Evolutionary conservation across 2,329 filamentous ascomycete genomes (phyloP).

Genomic region (Fusarium sp.): DNA sequence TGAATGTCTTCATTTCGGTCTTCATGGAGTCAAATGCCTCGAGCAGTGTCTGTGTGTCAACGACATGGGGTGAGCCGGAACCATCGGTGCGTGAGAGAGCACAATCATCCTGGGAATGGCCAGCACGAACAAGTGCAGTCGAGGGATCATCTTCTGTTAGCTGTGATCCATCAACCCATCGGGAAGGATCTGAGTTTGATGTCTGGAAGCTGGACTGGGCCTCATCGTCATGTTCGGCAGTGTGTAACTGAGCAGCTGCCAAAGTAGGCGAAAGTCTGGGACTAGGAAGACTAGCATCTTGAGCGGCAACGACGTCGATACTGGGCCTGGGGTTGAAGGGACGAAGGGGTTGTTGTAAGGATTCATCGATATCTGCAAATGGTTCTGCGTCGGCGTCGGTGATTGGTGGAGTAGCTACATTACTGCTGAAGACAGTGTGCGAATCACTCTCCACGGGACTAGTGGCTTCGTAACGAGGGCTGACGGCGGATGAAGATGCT

Average conservation of each 20-base stretch:
- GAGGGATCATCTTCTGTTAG: slow-evolving; percentile 50
- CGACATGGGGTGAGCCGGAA: slow-evolving; percentile 57
- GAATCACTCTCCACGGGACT: slow-evolving; percentile 68
- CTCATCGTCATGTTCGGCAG: slow-evolving; percentile 59
- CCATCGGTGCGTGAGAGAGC: slow-evolving; percentile 47
- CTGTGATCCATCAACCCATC: slow-evolving; percentile 59
- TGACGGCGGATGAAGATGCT: slow-evolving; percentile 55
- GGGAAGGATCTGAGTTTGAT: slow-evolving; percentile 47
- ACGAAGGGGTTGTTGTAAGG: slow-evolving; percentile 60
- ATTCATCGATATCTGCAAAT: slow-evolving; percentile 64
- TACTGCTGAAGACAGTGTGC: slow-evolving; percentile 71
- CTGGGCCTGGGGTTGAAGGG: slow-evolving; percentile 63
- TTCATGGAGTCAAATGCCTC: slow-evolving; percentile 93
- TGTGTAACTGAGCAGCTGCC: slow-evolving; percentile 72
- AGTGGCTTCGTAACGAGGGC: slow-evolving; percentile 58
- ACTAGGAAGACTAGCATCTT: slow-evolving; percentile 94
- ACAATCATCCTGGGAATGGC: slow-evolving; percentile 41
- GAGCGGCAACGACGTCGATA: slow-evolving; percentile 78
- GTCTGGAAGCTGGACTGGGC: slow-evolving; percentile 52
- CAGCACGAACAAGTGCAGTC: slow-evolving; percentile 46
- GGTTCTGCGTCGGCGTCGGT: slow-evolving; percentile 78
- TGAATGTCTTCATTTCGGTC: slow-evolving; percentile 90
- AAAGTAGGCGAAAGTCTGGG: slow-evolving; percentile 93
- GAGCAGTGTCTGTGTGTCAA: slow-evolving; percentile 88
- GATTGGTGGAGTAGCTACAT: slow-evolving; percentile 80